A percentile compares a stretch with the other conserved stretches of the same genome.
Conservation (phyloP, 2,329 filamentous ascomycete species). For the Colletotrichum orchidophilum region DNA sequence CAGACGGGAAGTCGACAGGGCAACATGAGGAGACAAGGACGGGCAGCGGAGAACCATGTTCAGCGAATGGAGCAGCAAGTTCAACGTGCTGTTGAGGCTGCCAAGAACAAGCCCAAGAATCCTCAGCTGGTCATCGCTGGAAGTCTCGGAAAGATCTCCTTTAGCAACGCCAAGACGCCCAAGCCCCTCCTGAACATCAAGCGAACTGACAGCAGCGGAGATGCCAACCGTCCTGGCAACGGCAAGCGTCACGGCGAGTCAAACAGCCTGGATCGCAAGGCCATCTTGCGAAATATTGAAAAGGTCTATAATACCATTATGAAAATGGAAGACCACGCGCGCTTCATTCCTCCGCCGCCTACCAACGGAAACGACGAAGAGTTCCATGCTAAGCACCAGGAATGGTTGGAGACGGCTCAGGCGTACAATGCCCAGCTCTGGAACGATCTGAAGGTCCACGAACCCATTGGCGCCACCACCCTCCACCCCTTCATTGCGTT, state of each 20-base stretch:
- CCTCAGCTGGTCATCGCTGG: constrained; percentile 97
- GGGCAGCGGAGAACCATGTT: constrained; percentile 94
- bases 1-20: constrained; percentile 89
- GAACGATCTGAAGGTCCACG: constrained; percentile 89
- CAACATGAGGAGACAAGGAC: constrained; percentile 76
- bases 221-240: constrained; percentile 61
- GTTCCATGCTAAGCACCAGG: constrained; percentile 76
- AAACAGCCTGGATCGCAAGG: constrained; percentile 79
- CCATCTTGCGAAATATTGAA: constrained; percentile 86
- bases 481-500: constrained; percentile 96
- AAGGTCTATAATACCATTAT: constrained; percentile 88
- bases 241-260: constrained; percentile 49
- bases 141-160: constrained; percentile 96
- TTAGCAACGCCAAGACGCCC: constrained; percentile 98
- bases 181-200: constrained; percentile 97
- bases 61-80: constrained; percentile 99
- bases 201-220: constrained; percentile 75
- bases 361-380: constrained; percentile 73
- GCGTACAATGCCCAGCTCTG: constrained; percentile 84
- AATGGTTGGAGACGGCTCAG: constrained; percentile 79
- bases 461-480: constrained; percentile 81
- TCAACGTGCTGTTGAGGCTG: constrained; percentile 94
- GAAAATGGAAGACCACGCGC: constrained; percentile 92
- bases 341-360: constrained; percentile 74
- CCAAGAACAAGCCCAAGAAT: constrained; percentile 97